These are phyloP conservation scores for Aureobasidium sp. DNA, from an alignment of 2,329 filamentous ascomycete genomes.

Conservation along the genomic window DNA sequence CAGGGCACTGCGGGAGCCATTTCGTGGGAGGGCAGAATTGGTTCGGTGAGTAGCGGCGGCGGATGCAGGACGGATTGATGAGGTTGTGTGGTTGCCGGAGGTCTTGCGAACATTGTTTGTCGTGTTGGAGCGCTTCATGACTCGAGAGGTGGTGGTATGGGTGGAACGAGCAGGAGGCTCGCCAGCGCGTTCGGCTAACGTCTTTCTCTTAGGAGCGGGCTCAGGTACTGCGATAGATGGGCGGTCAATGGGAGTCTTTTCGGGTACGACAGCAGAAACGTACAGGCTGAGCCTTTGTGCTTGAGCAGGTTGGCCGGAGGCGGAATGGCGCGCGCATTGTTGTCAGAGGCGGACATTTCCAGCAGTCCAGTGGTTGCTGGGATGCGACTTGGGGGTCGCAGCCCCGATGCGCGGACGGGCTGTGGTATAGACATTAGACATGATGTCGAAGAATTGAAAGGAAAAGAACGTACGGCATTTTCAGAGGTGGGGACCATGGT, in stretches of 20 bases:
- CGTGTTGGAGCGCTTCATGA: slow-evolving; percentile 5
- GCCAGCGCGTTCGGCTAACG: slow-evolving; percentile 41
- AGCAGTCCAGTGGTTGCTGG: slow-evolving; percentile 32
- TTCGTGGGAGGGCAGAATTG: slow-evolving; percentile 20
- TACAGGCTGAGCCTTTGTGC: slow-evolving; percentile 47
- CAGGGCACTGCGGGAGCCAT: slow-evolving; percentile 17
- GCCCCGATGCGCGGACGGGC: slow-evolving; percentile 22
- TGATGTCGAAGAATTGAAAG: not conserved
- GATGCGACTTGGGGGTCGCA: slow-evolving; percentile 31
- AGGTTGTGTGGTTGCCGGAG: slow-evolving; percentile 17
- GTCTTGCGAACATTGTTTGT: slow-evolving; percentile 20
- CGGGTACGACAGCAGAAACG: slow-evolving; percentile 19
- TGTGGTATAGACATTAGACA: not conserved
- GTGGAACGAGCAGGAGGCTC: slow-evolving; percentile 30
- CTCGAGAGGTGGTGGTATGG: not conserved
- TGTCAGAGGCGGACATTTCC: slow-evolving; percentile 46
- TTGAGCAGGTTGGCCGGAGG: slow-evolving; percentile 41
- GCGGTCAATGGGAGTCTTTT: slow-evolving; percentile 21
- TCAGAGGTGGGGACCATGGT: slow-evolving; percentile 7
- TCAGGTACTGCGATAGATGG: slow-evolving; percentile 34
- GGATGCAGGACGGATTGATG: slow-evolving; percentile 16
- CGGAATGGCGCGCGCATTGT: slow-evolving; percentile 44
- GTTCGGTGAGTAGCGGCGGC: slow-evolving; percentile 16
- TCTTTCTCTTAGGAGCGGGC: slow-evolving; percentile 45
- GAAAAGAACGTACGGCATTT: slow-evolving; percentile 3